Base-by-base conservation (phyloP, 2,329 filamentous ascomycete genomes). In the Aureobasidium subglaciale region DNA sequence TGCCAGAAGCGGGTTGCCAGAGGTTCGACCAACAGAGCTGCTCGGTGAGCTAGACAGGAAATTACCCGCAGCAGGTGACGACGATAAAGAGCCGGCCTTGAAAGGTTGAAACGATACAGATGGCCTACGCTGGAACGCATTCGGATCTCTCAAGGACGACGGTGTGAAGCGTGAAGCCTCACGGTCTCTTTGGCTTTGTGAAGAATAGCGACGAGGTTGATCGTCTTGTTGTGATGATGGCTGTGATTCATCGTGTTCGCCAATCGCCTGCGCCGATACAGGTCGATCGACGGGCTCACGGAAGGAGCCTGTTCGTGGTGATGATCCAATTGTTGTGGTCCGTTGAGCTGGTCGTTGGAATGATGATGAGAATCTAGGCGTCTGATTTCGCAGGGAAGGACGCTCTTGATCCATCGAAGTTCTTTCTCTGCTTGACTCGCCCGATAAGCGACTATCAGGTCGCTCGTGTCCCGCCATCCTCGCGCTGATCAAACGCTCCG, bases 81-180 rank as follows among this genome's bases (percentile, higher is more conserved):
- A 90, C 2, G 91, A 95, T n/a, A 97, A 76, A 1, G 92, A 95
- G 10, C 92, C 92, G 13, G 91, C 89, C 71, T 99, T 99, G 76
- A 99, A 99, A 0, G 92, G 91, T 63, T 95, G 89, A 64, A 96
- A 96, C 0, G 89, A 95, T 20, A 96, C 82, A 0, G 90, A 96
- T 6, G 88, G 85, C 53, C 90, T 83, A 63, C 90, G 81, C 53
- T 78, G 78, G 45, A 79, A 71, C 65, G 13, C 67, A 8, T 65
- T 27, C 32, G 20, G 74, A 75, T 40, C 67, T 67, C 42, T 87
- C 82, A 41, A 10, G 8, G 46, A 50, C 4, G 46, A 50, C 11
- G 48, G 48, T 8, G 46, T 11, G 22, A 50, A 50, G 20, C 46
- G 46, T 16, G 54, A 30, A 40, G 43, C 43, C 42, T 41, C 54